phyloP scores from a whole-genome alignment of 805 yeast genomes.

The Yueomyces sinensis region DNA sequence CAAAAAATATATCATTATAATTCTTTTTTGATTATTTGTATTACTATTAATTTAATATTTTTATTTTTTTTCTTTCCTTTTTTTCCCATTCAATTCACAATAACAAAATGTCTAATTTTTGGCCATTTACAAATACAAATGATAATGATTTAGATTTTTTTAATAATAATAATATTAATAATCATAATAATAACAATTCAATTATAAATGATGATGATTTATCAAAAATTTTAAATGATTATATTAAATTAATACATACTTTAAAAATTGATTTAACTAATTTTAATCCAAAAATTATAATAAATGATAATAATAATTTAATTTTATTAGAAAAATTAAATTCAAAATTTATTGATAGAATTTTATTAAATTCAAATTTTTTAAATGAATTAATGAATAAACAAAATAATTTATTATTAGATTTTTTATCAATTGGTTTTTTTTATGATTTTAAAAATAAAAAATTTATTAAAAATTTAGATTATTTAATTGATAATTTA shows the following conservation, averaged over 20 bases:
- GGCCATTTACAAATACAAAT: constrained; percentile 20
- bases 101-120: too few relatives aligned
- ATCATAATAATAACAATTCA: neutral
- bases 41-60: too few relatives aligned
- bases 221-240: neutral
- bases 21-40: too few relatives aligned
- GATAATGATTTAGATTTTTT: too few relatives aligned
- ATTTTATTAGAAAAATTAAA: constrained; percentile 1
- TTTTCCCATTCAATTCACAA: too few relatives aligned
- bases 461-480: constrained; percentile 10
- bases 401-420: constrained; percentile 29
- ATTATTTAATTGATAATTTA: constrained; percentile 15
- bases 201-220: neutral
- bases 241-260: neutral
- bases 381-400: constrained; percentile 24
- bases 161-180: neutral
- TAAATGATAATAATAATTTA: neutral
- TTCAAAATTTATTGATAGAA: constrained; percentile 22
- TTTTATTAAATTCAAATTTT: constrained; percentile 27
- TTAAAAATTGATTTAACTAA: neutral
- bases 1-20: too few relatives aligned
- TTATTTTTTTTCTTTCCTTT: too few relatives aligned
- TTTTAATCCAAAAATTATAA: neutral
- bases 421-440: constrained; percentile 37
- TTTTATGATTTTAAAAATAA: constrained; percentile 13